These are phyloP conservation scores for Penicillium samsonianum DNA, from an alignment of 495 filamentous ascomycete genomes.

Conservation along the genomic window DNA sequence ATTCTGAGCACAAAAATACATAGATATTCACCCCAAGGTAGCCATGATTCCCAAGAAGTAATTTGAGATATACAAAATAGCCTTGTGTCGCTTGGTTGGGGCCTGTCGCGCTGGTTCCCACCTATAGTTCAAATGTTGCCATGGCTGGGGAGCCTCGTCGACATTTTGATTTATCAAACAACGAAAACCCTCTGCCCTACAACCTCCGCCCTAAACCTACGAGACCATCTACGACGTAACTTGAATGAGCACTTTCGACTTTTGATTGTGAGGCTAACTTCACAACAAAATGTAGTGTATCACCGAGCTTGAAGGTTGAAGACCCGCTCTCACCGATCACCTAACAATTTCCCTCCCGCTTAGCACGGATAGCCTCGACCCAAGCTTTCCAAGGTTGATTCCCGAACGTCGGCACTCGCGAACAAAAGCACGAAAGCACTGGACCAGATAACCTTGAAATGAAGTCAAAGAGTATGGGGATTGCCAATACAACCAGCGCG, in stretches of 20 bases:
- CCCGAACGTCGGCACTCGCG: background rate
- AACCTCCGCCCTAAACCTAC: background rate
- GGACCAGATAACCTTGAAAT: background rate
- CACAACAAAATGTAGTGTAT: conserved; percentile 1
- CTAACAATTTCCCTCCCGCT: background rate
- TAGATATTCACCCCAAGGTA: background rate
- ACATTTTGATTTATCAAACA: no score
- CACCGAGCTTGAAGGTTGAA: background rate
- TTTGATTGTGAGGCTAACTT: conserved; percentile 7
- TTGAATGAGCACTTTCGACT: background rate
- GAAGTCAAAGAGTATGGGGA: background rate
- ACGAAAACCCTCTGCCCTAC: background rate
- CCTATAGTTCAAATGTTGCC: no score
- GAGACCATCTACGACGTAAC: background rate
- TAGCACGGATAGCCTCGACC: background rate
- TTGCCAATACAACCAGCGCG: conserved; percentile 1
- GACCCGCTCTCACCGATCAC: background rate
- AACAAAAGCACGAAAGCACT: conserved; percentile 1
- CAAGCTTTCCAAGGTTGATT: background rate
- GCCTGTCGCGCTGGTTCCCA: background rate
- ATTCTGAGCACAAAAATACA: background rate
- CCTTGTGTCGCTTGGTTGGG: background rate
- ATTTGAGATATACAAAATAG: background rate
- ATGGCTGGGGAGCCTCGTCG: no score
- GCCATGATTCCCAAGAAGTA: fast-evolving